Conservation (phyloP, 108 stramenopile genomes). For the Cyclostephanos tholiformis region DNA sequence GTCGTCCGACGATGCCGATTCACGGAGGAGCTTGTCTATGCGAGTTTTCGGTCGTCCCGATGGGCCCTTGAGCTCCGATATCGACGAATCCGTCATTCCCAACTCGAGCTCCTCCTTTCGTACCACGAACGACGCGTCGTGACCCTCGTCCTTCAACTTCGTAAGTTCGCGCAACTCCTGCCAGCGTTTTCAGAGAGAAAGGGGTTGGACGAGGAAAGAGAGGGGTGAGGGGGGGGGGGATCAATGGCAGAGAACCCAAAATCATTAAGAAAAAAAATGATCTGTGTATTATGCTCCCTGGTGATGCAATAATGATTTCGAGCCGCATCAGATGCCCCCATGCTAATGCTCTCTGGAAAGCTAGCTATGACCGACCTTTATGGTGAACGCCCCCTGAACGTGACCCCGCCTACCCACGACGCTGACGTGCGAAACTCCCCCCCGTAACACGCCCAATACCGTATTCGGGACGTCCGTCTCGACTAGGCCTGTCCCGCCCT, state of each 20-base stretch:
- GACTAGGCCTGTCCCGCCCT: conserved; percentile 70
- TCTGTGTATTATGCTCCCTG: background rate
- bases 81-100: conserved; percentile 75
- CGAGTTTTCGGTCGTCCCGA: conserved; percentile 64
- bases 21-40: conserved; percentile 69
- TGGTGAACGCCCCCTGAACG: conserved; percentile 97
- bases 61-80: conserved; percentile 61
- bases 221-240: too few species aligned
- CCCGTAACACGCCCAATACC: conserved; percentile 73
- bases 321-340: too few species aligned
- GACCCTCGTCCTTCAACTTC: conserved; percentile 67
- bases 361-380: conserved; percentile 60
- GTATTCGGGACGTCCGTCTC: conserved; percentile 80
- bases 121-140: conserved; percentile 62
- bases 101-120: conserved; percentile 78
- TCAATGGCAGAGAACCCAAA: background rate
- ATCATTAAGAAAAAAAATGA: conserved; percentile 1
- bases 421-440: conserved; percentile 55
- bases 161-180: conserved; percentile 94
- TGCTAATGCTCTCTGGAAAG: too few species aligned
- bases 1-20: conserved; percentile 40
- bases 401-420: conserved; percentile 96
- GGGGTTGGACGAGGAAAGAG: too few species aligned
- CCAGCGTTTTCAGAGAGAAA: background rate
- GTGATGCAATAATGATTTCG: too few species aligned